phyloP scores from a whole-genome alignment of 1,284 basidiomycete genomes.

The Cerioporus squamosus region DNA sequence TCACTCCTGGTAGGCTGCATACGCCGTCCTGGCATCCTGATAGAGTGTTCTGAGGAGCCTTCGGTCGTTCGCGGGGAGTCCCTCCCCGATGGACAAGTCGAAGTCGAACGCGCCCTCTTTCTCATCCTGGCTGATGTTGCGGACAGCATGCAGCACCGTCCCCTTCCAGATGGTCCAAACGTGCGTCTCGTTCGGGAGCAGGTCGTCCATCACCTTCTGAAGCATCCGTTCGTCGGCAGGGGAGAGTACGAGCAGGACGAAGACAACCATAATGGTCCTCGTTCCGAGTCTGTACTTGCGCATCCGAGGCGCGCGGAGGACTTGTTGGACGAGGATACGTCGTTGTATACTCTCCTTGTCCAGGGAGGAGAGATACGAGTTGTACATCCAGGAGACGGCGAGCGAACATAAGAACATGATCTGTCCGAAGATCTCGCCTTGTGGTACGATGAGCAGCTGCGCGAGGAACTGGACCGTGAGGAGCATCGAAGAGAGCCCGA shows the following conservation, averaged over 20 bases:
- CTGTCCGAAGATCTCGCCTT: conserved; percentile 18
- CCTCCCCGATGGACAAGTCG: neutral
- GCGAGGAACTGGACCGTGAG: conserved; percentile 20
- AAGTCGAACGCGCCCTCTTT: neutral
- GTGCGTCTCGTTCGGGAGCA: conserved; percentile 11
- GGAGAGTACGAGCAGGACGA: conserved; percentile 15
- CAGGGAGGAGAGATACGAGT: conserved; percentile 20
- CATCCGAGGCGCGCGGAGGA: conserved; percentile 1
- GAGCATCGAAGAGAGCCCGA: conserved; percentile 15
- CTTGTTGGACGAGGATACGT: conserved; percentile 6
- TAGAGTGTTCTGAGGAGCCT: conserved; percentile 1
- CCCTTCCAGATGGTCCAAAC: conserved; percentile 13
- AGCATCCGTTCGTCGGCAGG: conserved; percentile 7
- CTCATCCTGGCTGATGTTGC: neutral
- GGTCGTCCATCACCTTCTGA: conserved; percentile 7
- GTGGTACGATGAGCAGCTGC: conserved; percentile 19
- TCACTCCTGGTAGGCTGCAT: neutral
- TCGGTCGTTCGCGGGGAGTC: neutral
- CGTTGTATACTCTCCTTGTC: conserved; percentile 17
- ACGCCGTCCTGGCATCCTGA: conserved; percentile 3
- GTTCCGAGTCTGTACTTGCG: conserved; percentile 14
- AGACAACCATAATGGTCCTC: conserved; percentile 12
- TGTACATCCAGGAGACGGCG: conserved; percentile 21
- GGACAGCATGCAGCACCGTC: conserved; percentile 1
- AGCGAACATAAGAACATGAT: conserved; percentile 20